Conservation (phyloP, 2,329 filamentous ascomycete species). For the Scortechinia acanthostroma region DNA sequence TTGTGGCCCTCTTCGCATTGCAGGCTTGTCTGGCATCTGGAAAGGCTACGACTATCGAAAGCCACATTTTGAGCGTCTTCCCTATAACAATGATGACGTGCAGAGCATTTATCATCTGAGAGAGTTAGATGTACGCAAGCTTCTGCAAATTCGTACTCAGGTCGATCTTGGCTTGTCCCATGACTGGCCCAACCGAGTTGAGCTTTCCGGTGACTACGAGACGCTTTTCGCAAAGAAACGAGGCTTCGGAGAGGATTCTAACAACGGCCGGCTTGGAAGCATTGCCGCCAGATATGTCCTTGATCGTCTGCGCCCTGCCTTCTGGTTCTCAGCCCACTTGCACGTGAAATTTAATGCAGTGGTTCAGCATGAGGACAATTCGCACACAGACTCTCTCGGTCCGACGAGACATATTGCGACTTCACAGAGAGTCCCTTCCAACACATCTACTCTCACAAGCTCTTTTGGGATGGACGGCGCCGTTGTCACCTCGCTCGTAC, state of each 20-base stretch:
- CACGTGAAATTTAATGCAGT: conserved; percentile 79
- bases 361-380: conserved; percentile 44
- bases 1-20: conserved; percentile 78
- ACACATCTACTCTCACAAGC: conserved; percentile 7
- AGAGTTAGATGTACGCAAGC: conserved; percentile 83
- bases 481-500: conserved; percentile 45
- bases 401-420: conserved; percentile 4
- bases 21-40: conserved; percentile 89
- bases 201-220: conserved; percentile 66
- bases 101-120: conserved; percentile 83
- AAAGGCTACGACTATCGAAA: conserved; percentile 83
- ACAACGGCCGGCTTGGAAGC: conserved; percentile 70
- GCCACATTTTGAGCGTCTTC: conserved; percentile 76
- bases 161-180: conserved; percentile 89
- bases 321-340: conserved; percentile 92
- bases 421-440: conserved; percentile 8
- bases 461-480: conserved; percentile 29
- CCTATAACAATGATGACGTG: conserved; percentile 72
- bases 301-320: conserved; percentile 71
- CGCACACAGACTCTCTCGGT: conserved; percentile 12
- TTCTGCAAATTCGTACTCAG: conserved; percentile 77
- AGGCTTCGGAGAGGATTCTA: conserved; percentile 70
- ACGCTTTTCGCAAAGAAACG: conserved; percentile 68
- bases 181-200: conserved; percentile 85
- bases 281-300: conserved; percentile 73